These are phyloP conservation scores for Avena insularis DNA, from an alignment of 176 grass and related monocot species.

Conservation along the genomic window DNA sequence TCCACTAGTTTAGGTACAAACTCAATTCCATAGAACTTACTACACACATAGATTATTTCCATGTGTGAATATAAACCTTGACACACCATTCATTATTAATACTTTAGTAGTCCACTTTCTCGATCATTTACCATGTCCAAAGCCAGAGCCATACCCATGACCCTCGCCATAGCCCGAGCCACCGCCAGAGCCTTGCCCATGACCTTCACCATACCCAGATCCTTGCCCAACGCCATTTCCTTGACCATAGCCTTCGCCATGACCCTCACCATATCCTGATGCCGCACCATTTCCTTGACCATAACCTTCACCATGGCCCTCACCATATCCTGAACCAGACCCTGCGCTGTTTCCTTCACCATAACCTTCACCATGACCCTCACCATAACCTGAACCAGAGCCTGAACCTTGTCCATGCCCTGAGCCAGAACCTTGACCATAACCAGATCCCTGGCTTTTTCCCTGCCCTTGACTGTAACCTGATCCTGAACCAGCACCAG, in stretches of 20 bases:
- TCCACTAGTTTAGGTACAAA: not conserved
- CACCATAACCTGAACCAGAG: slow-evolving; percentile 32
- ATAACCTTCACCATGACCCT: slow-evolving; percentile 38
- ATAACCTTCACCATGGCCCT: slow-evolving; percentile 22
- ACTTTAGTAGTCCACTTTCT: not conserved
- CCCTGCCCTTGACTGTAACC: slow-evolving; percentile 43
- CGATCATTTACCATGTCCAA: slow-evolving; percentile 23
- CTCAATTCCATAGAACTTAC: not conserved
- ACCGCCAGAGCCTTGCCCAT: slow-evolving; percentile 21
- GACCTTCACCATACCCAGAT: slow-evolving; percentile 10
- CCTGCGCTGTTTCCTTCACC: slow-evolving; percentile 24
- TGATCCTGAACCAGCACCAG: not conserved
- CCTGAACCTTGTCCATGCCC: slow-evolving; percentile 41
- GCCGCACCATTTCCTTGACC: not conserved
- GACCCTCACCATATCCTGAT: not conserved
- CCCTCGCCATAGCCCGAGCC: not conserved
- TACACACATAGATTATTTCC: not conserved
- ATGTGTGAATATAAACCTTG: not conserved
- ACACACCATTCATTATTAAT: not conserved
- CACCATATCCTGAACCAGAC: not conserved
- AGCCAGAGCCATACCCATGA: slow-evolving; percentile 17
- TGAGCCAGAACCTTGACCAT: slow-evolving; percentile 33
- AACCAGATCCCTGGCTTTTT: slow-evolving; percentile 20
- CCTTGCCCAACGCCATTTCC: not conserved
- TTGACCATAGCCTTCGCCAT: slow-evolving; percentile 30